Base-by-base conservation (phyloP, 805 yeast genomes). In the Cyberlindnera amylophila region DNA sequence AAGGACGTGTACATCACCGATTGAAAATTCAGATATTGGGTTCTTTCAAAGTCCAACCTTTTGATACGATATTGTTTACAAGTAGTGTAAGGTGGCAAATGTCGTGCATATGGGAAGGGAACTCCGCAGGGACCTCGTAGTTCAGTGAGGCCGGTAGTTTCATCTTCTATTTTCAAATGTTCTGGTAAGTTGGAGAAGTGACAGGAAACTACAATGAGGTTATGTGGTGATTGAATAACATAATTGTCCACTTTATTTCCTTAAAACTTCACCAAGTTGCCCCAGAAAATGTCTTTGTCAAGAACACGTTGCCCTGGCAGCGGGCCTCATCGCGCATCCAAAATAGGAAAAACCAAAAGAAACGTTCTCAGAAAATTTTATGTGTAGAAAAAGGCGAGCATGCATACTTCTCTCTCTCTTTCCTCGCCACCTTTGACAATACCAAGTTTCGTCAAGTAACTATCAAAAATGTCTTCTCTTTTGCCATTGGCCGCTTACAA, bases 401-500 rank as follows among this genome's bases (percentile, higher is more conserved):
- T 30, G 31, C 34, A 36, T 39, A 15, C 24, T 27, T 34, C 34
- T 44, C 46, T 32, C 34, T 24, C 31, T 21, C n/a, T 10, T 13
- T 24, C 23, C 21, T 12, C 23, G 3, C 14, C 19, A 32, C 18
- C 18, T 4, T n/a, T 19, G 11, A 18, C 15, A 16, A 14, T 3
- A 17, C 14, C 17, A 28, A 15, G 8, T 10, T 30, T 32, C 29
- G 34, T 30, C 34, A 23, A 14, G 30, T 24, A 32, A 32, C 21
- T 21, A 30, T 36, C 17, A 27, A 56, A 29, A 46, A 85, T 85
- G 95, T 69, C 93, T 54, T 72, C 75, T 42, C 67, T 88, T 65
- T 66, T 86, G 52, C 97, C 98, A 50, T 71, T 90, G 64, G 83
- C 96, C 52, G 81, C 96, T 15, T 90, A 81, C 72, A 83, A 83